phyloP scores from a whole-genome alignment of 2,329 filamentous ascomycete species.

The Xylaria sp. region DNA sequence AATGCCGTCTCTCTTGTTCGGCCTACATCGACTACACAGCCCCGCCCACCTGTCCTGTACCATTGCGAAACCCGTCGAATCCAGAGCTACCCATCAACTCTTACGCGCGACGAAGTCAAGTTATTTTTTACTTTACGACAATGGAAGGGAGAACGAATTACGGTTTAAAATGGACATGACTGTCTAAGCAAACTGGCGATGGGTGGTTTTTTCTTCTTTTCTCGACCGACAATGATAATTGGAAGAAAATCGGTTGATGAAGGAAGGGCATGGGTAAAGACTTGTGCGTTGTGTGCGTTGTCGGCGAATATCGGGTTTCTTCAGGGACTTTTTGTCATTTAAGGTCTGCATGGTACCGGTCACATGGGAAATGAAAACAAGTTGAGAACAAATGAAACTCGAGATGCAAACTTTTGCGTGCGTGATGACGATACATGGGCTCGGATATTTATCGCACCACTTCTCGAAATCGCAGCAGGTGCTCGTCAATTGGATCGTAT shows the following conservation, averaged over 20 bases:
- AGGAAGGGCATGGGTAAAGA: conserved; percentile 22
- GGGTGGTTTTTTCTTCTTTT: no score
- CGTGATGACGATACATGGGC: not conserved
- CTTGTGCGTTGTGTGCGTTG: conserved; percentile 19
- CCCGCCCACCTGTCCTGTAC: conserved; percentile 15
- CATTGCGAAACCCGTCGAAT: conserved; percentile 25
- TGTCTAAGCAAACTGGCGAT: conserved; percentile 16
- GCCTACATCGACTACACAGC: conserved; percentile 33
- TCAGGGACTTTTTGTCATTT: conserved; percentile 38
- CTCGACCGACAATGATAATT: conserved; percentile 7
- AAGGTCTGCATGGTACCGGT: conserved; percentile 52
- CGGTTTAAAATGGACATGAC: conserved; percentile 3
- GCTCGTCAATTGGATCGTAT: no score
- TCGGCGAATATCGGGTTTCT: conserved; percentile 40
- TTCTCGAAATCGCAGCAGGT: no score
- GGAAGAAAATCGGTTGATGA: conserved; percentile 15
- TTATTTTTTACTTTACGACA: no score
- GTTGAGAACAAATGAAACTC: conserved; percentile 20
- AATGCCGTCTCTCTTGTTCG: conserved; percentile 59
- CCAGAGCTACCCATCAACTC: conserved; percentile 26
- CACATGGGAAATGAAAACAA: conserved; percentile 49
- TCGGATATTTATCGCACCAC: no score
- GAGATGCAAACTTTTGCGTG: not conserved
- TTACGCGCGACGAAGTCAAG: conserved; percentile 21
- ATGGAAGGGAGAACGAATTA: not conserved